These are phyloP conservation scores for Saxophila tyrrhenica DNA, from an alignment of 495 filamentous ascomycete genomes.

Conservation along the genomic window DNA sequence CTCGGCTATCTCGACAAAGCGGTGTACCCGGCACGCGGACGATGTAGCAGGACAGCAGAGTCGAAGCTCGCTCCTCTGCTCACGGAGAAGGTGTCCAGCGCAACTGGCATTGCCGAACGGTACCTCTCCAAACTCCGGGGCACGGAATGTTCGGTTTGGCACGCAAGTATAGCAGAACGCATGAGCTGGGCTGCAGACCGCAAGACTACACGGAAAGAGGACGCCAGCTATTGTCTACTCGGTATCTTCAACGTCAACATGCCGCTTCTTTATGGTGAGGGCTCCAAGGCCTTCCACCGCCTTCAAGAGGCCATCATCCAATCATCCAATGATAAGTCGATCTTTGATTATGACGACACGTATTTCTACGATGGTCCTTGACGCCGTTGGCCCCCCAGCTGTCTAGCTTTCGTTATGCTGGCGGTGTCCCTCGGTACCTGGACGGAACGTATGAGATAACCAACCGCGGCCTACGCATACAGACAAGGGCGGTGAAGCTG, in stretches of 20 bases:
- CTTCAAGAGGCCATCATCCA: conserved; percentile 13
- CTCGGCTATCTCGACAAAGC: not conserved
- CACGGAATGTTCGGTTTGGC: not conserved
- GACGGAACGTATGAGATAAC: not conserved
- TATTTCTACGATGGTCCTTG: not conserved
- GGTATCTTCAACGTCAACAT: conserved; percentile 20
- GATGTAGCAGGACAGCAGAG: not conserved
- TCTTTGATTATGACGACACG: not conserved
- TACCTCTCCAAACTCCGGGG: no score
- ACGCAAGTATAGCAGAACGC: conserved; percentile 12
- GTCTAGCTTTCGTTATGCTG: not conserved
- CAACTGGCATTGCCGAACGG: no score
- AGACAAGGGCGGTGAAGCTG: not conserved
- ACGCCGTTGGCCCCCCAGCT: not conserved
- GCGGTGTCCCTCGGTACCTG: not conserved
- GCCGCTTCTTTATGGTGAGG: conserved; percentile 20
- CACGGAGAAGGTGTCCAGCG: no score
- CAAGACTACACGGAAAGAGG: conserved; percentile 11
- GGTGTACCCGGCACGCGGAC: not conserved
- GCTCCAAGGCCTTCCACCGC: conserved; percentile 10
- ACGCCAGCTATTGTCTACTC: conserved; percentile 18
- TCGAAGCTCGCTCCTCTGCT: no score
- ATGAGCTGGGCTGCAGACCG: conserved; percentile 19
- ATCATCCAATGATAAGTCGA: conserved; percentile 2
- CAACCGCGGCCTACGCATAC: not conserved